Evolutionary conservation across 75 land plant genomes (phyloP), one percentile per base, ranked within the genome.

Genomic region (Pinus taeda): DNA sequence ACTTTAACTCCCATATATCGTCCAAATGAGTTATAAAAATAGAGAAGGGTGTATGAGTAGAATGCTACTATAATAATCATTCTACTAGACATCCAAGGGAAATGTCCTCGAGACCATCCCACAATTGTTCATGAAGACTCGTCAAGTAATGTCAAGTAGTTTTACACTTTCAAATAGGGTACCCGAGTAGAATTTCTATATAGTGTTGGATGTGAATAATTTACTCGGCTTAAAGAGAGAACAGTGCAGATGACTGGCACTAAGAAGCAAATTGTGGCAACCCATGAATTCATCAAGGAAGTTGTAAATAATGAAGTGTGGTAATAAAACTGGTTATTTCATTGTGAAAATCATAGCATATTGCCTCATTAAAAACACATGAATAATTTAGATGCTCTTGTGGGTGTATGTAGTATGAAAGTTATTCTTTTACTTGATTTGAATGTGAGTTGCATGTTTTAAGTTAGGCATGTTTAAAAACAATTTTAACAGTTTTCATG

Each of bases 201-300:
- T n/a, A n/a, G n/a, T n/a, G n/a, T n/a, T n/a, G n/a, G n/a, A n/a
- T n/a, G n/a, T n/a, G n/a, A n/a, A n/a, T n/a, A n/a, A n/a, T n/a
- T n/a, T n/a, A n/a, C n/a, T n/a, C n/a, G n/a, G n/a, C n/a, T n/a
- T n/a, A n/a, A n/a, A 57, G 95, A 93, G 75, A 94, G 95, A 85
- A 91, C 87, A 73, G 87, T 97, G 15, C 85, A 92, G 24, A 82
- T 97, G n/a, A 85, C 84, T 83, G 99, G 99, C 74, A 89, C 84
- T 74, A 97, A 87, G 75, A 81, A 87, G 79, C 98, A 95, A 60
- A 91, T 93, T 77, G 98, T 94, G 75, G 77, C 77, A 33, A 98
- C 98, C 14, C 82, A 78, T 77, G 95, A 88, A 62, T 67, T 97
- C 88, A 97, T 97, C 77, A 91, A 88, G 64, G 99, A 94, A 77